Percentiles rank a stretch among this genome's conserved stretches.
Conservation (phyloP, 1,284 basidiomycete species). For the Phellinidium pouzarii region DNA sequence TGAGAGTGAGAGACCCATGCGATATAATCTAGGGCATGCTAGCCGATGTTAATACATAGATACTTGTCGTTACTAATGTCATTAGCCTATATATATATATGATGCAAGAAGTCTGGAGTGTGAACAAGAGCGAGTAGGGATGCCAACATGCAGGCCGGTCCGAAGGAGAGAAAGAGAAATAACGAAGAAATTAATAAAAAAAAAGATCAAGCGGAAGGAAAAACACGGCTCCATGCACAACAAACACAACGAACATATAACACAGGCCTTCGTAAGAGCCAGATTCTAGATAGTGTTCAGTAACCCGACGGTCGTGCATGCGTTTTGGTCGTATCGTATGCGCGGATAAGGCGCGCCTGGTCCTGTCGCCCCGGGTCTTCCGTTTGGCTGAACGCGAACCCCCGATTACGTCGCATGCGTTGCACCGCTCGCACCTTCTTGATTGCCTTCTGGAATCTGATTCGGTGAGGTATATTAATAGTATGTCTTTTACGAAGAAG, state of each 20-base stretch:
- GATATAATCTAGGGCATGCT: neutral
- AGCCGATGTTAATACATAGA: neutral
- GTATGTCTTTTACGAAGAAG: constrained; percentile 9
- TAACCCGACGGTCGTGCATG: constrained; percentile 67
- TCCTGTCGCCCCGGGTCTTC: constrained; percentile 79
- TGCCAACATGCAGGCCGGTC: neutral
- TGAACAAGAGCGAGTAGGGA: neutral
- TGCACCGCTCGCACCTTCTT: constrained; percentile 96
- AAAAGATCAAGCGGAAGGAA: neutral
- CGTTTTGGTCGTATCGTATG: constrained; percentile 83
- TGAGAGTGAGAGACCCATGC: no score
- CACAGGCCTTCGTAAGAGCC: no score
- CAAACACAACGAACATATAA: no score
- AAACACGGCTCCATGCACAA: neutral
- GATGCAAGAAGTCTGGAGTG: neutral
- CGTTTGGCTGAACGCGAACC: constrained; percentile 95
- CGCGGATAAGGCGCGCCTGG: constrained; percentile 80
- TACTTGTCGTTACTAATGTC: neutral
- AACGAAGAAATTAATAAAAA: neutral
- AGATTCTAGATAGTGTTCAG: constrained; percentile 28
- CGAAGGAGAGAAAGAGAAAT: neutral
- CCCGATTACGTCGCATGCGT: constrained; percentile 88
- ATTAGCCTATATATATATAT: neutral
- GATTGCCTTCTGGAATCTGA: constrained; percentile 92
- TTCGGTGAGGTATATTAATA: constrained; percentile 9